phyloP scores from a whole-genome alignment of 176 grass and related monocot species.

The Lolium multiflorum region DNA sequence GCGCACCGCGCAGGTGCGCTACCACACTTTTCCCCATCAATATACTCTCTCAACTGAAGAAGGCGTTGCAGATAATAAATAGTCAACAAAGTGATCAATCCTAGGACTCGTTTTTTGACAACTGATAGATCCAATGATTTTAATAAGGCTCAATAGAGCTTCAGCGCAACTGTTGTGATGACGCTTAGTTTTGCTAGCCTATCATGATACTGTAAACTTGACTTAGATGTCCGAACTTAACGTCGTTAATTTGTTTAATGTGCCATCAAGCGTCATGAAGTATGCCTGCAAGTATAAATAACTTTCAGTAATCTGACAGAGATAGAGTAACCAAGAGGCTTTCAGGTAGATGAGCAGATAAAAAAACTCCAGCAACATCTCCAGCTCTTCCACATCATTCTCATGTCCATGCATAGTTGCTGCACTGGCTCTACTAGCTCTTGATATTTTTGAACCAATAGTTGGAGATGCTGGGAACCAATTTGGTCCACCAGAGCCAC shows the following conservation, averaged over 20 bases:
- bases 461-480: slow-evolving; percentile 90
- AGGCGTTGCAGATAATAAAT: slow-evolving; percentile 30
- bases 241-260: slow-evolving; percentile 92
- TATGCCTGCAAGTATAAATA: slow-evolving; percentile 81
- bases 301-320: slow-evolving; percentile 39
- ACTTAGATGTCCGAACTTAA: slow-evolving; percentile 54
- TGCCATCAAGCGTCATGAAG: slow-evolving; percentile 99
- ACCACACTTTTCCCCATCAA: too few species aligned
- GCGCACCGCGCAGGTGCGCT: too few species aligned
- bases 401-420: slow-evolving; percentile 98
- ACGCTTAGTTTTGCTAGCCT: neutral
- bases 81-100: neutral
- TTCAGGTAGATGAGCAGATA: slow-evolving; percentile 31
- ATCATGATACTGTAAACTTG: slow-evolving; percentile 29
- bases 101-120: neutral
- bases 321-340: neutral
- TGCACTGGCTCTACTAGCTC: slow-evolving; percentile 87
- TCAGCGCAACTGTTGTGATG: neutral
- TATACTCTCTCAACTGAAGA: slow-evolving; percentile 93
- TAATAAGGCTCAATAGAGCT: slow-evolving; percentile 9
- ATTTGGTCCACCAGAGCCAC: slow-evolving; percentile 81
- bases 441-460: slow-evolving; percentile 96
- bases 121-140: neutral
- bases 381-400: slow-evolving; percentile 98
- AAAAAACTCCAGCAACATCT: slow-evolving; percentile 95